Evolutionary conservation across 345 rosid species (phyloP), one percentile per base, ranked within the genome.

Genomic region (Eucalyptus lansdowneana): DNA sequence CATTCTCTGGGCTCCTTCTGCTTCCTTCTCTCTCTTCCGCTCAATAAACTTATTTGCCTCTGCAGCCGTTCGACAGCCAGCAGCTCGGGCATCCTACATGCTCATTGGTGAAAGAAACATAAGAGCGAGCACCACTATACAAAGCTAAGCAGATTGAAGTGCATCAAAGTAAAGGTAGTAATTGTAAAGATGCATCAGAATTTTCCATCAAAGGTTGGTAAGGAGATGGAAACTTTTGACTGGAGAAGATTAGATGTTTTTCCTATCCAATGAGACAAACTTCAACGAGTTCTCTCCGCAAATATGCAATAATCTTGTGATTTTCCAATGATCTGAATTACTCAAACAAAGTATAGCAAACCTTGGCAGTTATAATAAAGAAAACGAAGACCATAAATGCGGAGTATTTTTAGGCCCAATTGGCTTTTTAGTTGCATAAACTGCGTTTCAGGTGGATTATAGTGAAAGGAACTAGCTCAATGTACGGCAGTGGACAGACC

Each of bases 21-120:
- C 97, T 54, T 86, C 62, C 88, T 93, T 95, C 92, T 92, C 94
- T 89, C 94, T 95, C 94, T 95, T 97, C 87, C 93, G 92, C 89
- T 96, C 96, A 47, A 97, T 88, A 86, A 93, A 97, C 88, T 89
- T 93, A 72, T 93, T 95, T 60, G 96, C 96, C 91, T 95, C 96
- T 25, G 94, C 92, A 86, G 94, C 90, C 80, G 95, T 95, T 89
- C 87, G 91, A 89, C 95, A 97, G 89, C 98, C 97, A 91, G 96
- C 95, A 90, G 94, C 94, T 89, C 96, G 96, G 90, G 99, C 99
- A 91, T 95, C 98, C 99, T 98, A 96, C 91, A 24, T 7, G 27
- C 47, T 40, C 47, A 40, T 21, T 21, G 44, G 47, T 40, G 47
- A 40, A 76, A 40, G 47, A 37, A 76, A 76, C 44, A 22, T 40